phyloP scores from a whole-genome alignment of 2,329 filamentous ascomycete species.

The Colletotrichum caudatum region DNA sequence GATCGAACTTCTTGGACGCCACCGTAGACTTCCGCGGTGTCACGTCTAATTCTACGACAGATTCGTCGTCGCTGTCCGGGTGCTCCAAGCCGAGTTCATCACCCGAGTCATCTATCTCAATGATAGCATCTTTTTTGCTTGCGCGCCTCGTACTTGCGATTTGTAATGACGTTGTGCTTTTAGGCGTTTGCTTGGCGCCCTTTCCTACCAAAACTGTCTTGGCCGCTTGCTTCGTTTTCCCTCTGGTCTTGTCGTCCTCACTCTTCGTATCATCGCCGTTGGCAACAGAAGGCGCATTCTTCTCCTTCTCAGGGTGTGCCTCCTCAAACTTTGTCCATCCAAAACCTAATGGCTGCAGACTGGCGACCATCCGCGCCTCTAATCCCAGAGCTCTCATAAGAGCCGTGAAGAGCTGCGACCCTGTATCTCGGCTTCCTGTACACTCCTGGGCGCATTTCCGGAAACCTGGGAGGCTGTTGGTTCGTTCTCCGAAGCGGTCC shows the following conservation, averaged over 20 bases:
- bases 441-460: slow-evolving; percentile 75
- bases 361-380: slow-evolving; percentile 86
- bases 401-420: slow-evolving; percentile 90
- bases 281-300: background rate
- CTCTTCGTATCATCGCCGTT: slow-evolving; percentile 37
- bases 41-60: slow-evolving; percentile 66
- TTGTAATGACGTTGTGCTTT: slow-evolving; percentile 17
- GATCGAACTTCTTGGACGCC: slow-evolving; percentile 70
- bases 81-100: slow-evolving; percentile 50
- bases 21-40: slow-evolving; percentile 54
- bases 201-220: slow-evolving; percentile 30
- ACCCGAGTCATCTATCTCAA: slow-evolving; percentile 31
- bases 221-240: slow-evolving; percentile 44
- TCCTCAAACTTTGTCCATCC: slow-evolving; percentile 92
- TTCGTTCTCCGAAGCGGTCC: slow-evolving; percentile 79
- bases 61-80: slow-evolving; percentile 69
- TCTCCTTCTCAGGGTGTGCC: slow-evolving; percentile 66
- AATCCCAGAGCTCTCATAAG: slow-evolving; percentile 83
- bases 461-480: slow-evolving; percentile 76
- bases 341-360: slow-evolving; percentile 87
- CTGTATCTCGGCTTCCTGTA: slow-evolving; percentile 86
- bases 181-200: slow-evolving; percentile 14
- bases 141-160: slow-evolving; percentile 10
- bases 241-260: slow-evolving; percentile 32
- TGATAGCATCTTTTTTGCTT: slow-evolving; percentile 19